These are phyloP conservation scores for Eucalyptus shirleyi DNA, from an alignment of 345 rosid species.

Conservation along the genomic window DNA sequence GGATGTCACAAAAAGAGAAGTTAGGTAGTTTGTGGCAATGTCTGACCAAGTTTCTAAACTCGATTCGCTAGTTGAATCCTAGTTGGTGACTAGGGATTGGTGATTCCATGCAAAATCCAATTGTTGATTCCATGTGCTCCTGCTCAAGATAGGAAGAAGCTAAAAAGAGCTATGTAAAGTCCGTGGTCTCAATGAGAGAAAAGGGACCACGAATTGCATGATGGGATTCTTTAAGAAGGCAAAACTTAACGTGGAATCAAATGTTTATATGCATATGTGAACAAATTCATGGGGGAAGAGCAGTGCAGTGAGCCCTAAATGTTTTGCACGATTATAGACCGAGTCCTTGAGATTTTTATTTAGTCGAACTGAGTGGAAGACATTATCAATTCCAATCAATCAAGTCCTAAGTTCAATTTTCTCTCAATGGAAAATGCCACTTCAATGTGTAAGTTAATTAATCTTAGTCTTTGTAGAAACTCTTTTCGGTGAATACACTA, in stretches of 20 bases:
- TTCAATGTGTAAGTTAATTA: neutral
- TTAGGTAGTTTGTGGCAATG: neutral
- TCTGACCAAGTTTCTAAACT: neutral
- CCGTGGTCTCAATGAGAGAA: neutral
- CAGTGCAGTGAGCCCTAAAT: neutral
- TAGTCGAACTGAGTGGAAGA: neutral
- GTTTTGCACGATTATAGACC: neutral
- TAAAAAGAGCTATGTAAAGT: neutral
- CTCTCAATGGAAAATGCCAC: neutral
- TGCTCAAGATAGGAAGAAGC: neutral
- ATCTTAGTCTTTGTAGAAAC: neutral
- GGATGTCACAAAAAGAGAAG: neutral
- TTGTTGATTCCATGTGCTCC: neutral
- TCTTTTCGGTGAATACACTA: neutral
- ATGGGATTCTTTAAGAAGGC: neutral
- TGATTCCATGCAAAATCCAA: neutral
- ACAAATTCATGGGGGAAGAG: neutral
- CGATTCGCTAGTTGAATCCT: neutral
- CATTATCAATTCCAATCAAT: neutral
- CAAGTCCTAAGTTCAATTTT: neutral
- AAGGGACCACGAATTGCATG: neutral
- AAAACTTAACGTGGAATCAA: neutral
- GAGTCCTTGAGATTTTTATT: neutral
- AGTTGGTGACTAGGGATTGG: neutral
- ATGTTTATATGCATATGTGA: neutral